These are phyloP conservation scores for Penicillium occitanis DNA, from an alignment of 2,329 filamentous ascomycete genomes.

Conservation along the genomic window DNA sequence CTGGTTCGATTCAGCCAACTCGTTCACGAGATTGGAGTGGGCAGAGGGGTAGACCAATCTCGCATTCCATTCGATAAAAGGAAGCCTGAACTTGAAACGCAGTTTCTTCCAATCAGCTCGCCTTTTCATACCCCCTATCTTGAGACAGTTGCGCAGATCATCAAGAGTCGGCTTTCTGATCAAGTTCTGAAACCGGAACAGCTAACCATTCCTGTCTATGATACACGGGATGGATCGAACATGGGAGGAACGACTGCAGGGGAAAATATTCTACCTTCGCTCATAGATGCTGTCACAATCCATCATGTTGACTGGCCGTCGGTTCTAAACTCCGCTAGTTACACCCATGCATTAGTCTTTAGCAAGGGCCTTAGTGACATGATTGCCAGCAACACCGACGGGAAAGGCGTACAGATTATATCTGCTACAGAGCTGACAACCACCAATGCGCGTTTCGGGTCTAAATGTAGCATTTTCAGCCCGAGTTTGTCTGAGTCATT, in stretches of 20 bases:
- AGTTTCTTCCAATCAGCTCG: slow-evolving; percentile 43
- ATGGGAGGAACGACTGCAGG: not conserved
- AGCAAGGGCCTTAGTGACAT: not conserved
- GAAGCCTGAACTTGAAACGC: slow-evolving; percentile 28
- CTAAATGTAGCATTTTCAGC: not conserved
- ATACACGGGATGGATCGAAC: slow-evolving; percentile 1
- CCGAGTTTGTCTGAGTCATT: not conserved
- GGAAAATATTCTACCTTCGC: not conserved
- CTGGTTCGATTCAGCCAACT: not conserved
- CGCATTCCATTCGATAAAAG: slow-evolving; percentile 35
- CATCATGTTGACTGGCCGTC: slow-evolving; percentile 7
- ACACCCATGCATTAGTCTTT: slow-evolving; percentile 1
- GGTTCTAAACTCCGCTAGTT: not conserved
- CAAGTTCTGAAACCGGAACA: not conserved
- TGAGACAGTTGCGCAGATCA: slow-evolving; percentile 22
- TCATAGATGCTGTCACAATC: not conserved
- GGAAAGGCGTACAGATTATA: slow-evolving; percentile 4
- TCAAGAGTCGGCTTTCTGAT: not conserved
- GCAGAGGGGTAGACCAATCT: slow-evolving; percentile 26
- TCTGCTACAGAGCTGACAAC: slow-evolving; percentile 6
- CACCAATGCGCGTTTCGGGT: not conserved
- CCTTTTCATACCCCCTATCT: slow-evolving; percentile 45
- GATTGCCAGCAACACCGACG: not conserved
- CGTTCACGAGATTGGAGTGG: not conserved
- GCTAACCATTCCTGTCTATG: not conserved